Percentiles rank a stretch among this genome's conserved stretches.
These are phyloP conservation scores for Dimargaris xerosporica DNA, from an alignment of 192 early-diverging fungal genomes.

Conservation along the genomic window DNA sequence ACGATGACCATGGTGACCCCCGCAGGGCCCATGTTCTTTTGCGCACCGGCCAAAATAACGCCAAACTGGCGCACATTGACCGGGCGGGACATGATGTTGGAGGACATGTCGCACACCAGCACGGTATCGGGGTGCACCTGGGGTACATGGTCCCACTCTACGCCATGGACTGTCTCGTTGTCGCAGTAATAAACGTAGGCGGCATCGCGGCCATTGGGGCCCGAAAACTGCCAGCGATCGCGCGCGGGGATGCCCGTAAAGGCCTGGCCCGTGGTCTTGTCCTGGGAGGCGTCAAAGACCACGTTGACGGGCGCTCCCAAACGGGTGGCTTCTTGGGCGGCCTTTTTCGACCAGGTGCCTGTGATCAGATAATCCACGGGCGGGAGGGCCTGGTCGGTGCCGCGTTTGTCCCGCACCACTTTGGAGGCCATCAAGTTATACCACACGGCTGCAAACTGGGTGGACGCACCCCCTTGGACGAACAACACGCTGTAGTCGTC, in stretches of 20 bases:
- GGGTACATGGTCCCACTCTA: conserved; percentile 56
- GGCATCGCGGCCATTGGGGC: conserved; percentile 34
- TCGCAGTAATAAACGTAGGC: conserved; percentile 93
- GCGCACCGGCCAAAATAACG: conserved; percentile 87
- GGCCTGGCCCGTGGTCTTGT: conserved; percentile 25
- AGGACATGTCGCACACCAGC: conserved; percentile 67
- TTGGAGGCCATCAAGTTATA: conserved; percentile 72
- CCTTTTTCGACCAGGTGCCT: conserved; percentile 82
- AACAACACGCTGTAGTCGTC: conserved; percentile 82
- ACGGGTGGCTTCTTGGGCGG: conserved; percentile 64
- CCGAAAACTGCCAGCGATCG: conserved; percentile 49
- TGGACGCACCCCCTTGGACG: conserved; percentile 89
- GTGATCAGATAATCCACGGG: conserved; percentile 82
- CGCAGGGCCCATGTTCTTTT: conserved; percentile 90
- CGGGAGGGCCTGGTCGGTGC: conserved; percentile 14
- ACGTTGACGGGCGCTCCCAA: conserved; percentile 70
- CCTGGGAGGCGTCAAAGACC: conserved; percentile 53
- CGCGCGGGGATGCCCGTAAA: conserved; percentile 40
- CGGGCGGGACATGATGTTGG: conserved; percentile 64
- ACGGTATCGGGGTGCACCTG: conserved; percentile 24
- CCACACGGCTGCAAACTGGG: conserved; percentile 79
- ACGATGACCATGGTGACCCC: conserved; percentile 89
- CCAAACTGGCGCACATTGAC: conserved; percentile 73
- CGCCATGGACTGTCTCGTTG: conserved; percentile 96
- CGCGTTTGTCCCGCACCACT: conserved; percentile 21